phyloP scores from a whole-genome alignment of 306 rosid genomes.

The Cicer cuneatum region DNA sequence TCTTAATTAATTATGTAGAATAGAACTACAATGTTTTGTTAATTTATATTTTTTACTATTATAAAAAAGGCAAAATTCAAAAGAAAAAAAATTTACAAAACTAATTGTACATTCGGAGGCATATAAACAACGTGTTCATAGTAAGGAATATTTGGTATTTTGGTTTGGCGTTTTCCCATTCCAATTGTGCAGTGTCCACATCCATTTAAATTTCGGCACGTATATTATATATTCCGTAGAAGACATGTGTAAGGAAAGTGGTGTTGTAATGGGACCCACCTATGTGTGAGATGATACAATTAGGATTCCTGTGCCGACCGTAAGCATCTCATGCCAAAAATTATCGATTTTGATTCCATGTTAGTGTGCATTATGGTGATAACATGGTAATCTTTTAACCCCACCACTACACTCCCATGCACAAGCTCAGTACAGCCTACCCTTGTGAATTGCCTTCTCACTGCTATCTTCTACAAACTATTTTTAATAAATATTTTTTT shows the following conservation, averaged over 20 bases:
- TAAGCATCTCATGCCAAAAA: slow-evolving; percentile 62
- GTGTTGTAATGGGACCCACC: slow-evolving; percentile 32
- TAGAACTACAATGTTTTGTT: too few relatives aligned
- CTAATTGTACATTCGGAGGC: too few relatives aligned
- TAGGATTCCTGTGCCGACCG: slow-evolving; percentile 63
- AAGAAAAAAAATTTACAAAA: too few relatives aligned
- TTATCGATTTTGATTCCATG: slow-evolving; percentile 55
- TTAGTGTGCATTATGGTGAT: slow-evolving; percentile 32
- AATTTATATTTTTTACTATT: too few relatives aligned
- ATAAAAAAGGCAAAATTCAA: too few relatives aligned
- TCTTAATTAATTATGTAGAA: too few relatives aligned
- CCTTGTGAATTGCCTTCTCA: not conserved
- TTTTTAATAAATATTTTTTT: too few relatives aligned
- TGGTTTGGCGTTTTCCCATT: not conserved
- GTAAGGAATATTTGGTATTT: too few relatives aligned
- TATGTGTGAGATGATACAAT: slow-evolving; percentile 48
- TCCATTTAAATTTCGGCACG: slow-evolving; percentile 26
- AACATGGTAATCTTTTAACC: slow-evolving; percentile 37
- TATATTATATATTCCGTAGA: slow-evolving; percentile 35
- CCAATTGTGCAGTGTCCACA: slow-evolving; percentile 26
- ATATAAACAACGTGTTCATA: too few relatives aligned
- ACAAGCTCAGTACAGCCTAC: not conserved
- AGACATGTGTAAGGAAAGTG: slow-evolving; percentile 42
- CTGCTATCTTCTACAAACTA: too few relatives aligned
- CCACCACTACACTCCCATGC: slow-evolving; percentile 48